Base-by-base conservation (phyloP, 2,329 filamentous ascomycete species). In the Penicillium hordei region DNA sequence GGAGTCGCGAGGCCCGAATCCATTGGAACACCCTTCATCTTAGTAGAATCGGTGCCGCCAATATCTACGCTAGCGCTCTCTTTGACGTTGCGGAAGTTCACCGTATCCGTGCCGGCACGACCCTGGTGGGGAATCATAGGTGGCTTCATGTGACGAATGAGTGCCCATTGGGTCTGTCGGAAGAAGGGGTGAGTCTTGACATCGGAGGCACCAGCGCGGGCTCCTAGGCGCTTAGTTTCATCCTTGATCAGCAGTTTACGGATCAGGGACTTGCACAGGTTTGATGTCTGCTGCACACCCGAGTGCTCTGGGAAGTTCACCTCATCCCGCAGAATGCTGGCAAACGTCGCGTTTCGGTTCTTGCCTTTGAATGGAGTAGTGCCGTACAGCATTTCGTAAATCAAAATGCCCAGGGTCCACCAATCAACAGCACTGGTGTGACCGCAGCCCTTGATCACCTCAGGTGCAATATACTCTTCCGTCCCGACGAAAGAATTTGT, bases 361-460 rank as follows among this genome's bases (percentile, higher is more conserved):
- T 99, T 97, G 67, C 94, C 94, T 81, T 99, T 99, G 83, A 99
- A 99, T 1, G 94, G 94, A 0, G 94, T 99, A 0, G 93, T 99
- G 55, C 94, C 94, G 78, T 93, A 99, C 36, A 99, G 82, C 94
- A 99, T 99, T 77, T 99, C 94, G 75, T 97, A 99, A 56, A 99
- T 92, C 70, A 99, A 78, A 65, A 99, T 97, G 21, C 94, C 94
- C 52, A 99, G 78, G 0, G 94, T 99, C 94, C 94, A 99, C 94
- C 94, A 99, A 75, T 99, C 94, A 15, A 99, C 94, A 15, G 94
- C 94, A 72, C 93, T 97, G 8, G 94, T 99, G 77, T 99, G 94
- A 25, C 94, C 94, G 71, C 93, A 97, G 39, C 94, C 94, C 78
- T 97, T 97, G 74, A 99, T 99, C 36, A 99, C 94, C 76, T 99